Evolutionary conservation across 2,329 filamentous ascomycete genomes (phyloP).

Genomic region (Aspergillus novoparasiticus): DNA sequence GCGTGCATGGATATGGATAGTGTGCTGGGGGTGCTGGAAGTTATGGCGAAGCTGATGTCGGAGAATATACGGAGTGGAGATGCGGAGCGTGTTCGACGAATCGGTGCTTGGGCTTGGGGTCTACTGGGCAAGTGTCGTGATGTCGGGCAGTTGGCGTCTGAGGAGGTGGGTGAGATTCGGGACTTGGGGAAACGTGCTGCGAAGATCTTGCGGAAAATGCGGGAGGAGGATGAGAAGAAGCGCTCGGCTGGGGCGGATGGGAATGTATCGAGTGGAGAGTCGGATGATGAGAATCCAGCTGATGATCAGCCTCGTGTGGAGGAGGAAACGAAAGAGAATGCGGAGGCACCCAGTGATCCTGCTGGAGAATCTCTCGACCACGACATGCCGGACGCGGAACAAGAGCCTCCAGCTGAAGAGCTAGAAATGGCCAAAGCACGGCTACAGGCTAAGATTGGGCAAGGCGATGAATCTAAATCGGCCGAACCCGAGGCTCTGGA

Average conservation of each 20-base stretch:
- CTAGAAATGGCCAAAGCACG: conserved; percentile 55
- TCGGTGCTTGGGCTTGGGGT: conserved; percentile 84
- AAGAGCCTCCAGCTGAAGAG: conserved; percentile 22
- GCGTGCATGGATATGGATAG: conserved; percentile 61
- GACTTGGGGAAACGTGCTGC: conserved; percentile 78
- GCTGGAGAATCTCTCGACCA: conserved; percentile 10
- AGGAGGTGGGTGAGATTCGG: conserved; percentile 74
- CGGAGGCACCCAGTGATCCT: conserved; percentile 5
- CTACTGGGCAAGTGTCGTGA: conserved; percentile 75
- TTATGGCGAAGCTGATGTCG: conserved; percentile 60
- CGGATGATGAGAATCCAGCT: conserved; percentile 15
- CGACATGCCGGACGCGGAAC: conserved; percentile 21
- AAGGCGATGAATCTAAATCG: conserved; percentile 23
- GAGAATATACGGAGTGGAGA: conserved; percentile 65
- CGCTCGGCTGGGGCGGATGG: conserved; percentile 34
- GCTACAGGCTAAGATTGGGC: conserved; percentile 44
- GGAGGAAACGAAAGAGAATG: conserved; percentile 2
- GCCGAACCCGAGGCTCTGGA: conserved; percentile 5
- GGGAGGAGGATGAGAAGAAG: conserved; percentile 43
- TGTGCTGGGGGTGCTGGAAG: conserved; percentile 66
- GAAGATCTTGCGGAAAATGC: conserved; percentile 49
- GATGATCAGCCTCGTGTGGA: conserved; percentile 5
- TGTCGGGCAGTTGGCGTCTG: conserved; percentile 71
- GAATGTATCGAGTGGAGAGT: conserved; percentile 27
- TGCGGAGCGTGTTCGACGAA: conserved; percentile 62